These are phyloP conservation scores for Serendipita sp. DNA, from an alignment of 768 basidiomycete genomes.

Conservation along the genomic window DNA sequence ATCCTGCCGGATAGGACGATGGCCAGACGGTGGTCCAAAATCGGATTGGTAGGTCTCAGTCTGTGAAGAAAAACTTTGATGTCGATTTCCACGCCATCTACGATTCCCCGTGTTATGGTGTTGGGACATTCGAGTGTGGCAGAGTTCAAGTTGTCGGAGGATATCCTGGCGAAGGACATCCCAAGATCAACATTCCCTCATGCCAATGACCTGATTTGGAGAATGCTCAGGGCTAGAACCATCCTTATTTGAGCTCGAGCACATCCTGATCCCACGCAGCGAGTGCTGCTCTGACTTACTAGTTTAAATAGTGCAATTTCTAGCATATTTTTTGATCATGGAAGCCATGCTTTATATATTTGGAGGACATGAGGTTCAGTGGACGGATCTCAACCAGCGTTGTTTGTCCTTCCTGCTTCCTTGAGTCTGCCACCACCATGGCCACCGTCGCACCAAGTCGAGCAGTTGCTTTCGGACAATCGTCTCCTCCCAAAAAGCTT, in stretches of 20 bases:
- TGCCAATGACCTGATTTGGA: too few relatives aligned
- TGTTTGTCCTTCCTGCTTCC: neutral
- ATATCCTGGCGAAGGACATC: too few relatives aligned
- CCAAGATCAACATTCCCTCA: too few relatives aligned
- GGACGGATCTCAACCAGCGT: neutral
- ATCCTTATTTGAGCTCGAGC: too few relatives aligned
- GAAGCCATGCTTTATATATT: too few relatives aligned
- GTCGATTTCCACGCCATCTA: neutral
- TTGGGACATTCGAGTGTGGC: conserved; percentile 1
- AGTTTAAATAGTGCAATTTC: too few relatives aligned
- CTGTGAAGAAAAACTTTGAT: neutral
- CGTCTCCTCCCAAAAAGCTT: neutral
- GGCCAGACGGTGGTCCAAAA: neutral
- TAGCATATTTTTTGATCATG: too few relatives aligned
- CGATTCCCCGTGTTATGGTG: neutral
- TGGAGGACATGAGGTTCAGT: too few relatives aligned
- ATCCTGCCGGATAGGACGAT: neutral
- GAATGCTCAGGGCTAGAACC: too few relatives aligned
- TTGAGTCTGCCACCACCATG: neutral
- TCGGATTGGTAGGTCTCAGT: neutral
- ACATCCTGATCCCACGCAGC: too few relatives aligned
- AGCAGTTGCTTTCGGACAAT: neutral
- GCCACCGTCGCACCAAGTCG: neutral
- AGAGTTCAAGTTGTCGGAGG: neutral
- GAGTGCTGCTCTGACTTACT: too few relatives aligned